A percentile compares a stretch with the other conserved stretches of the same genome.
Conservation (phyloP, 257 asterid species). For the Nyctanthes arbortristis region DNA sequence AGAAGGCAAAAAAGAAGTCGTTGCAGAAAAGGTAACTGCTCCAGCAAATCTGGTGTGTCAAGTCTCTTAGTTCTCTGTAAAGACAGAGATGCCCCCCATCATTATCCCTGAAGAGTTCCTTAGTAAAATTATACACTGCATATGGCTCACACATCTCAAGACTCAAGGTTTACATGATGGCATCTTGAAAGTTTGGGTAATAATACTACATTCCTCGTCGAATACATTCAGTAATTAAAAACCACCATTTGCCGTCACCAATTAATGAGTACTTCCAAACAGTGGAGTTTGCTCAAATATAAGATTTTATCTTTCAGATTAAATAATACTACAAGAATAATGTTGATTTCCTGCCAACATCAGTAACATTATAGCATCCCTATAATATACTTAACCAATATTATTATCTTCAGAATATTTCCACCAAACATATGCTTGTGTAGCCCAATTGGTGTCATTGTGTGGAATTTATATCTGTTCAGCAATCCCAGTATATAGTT, state of each 20-base stretch:
- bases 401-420: neutral
- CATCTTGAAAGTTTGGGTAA: neutral
- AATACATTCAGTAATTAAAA: constrained; percentile 3
- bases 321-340: neutral
- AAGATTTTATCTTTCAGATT: neutral
- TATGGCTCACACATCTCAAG: constrained; percentile 2
- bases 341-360: neutral
- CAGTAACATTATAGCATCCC: neutral
- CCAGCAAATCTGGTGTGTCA: constrained; percentile 55
- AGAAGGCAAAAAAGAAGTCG: constrained; percentile 76
- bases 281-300: neutral
- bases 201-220: constrained; percentile 8
- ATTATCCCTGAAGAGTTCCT: neutral
- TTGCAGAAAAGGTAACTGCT: constrained; percentile 66
- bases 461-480: neutral
- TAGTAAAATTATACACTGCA: neutral
- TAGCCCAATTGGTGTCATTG: neutral
- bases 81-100: constrained; percentile 11
- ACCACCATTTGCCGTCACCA: neutral
- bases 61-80: constrained; percentile 61
- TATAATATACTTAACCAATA: neutral
- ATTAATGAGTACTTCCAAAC: neutral
- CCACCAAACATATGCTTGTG: neutral
- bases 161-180: constrained; percentile 9
- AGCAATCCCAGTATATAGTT: neutral